Conservation (phyloP, 192 early-diverging fungal genomes). For the Coemansia sp. region DNA sequence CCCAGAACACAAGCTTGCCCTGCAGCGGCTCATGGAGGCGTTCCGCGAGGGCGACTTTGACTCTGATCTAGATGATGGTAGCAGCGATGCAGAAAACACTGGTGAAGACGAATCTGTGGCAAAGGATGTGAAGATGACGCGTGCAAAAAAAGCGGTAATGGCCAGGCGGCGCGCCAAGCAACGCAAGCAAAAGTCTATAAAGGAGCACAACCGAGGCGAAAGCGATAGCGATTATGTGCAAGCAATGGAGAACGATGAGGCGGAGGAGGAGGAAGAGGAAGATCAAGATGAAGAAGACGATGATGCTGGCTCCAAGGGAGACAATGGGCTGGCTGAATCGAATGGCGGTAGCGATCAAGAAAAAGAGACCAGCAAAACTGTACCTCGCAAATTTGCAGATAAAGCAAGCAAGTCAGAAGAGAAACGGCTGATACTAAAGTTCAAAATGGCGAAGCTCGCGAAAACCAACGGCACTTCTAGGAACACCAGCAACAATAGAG, state of each 20-base stretch:
- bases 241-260: slow-evolving; percentile 11
- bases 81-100: neutral
- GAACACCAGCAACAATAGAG: neutral
- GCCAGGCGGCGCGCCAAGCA: neutral
- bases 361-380: neutral
- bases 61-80: slow-evolving; percentile 14
- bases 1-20: slow-evolving; percentile 23
- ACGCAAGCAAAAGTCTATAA: slow-evolving; percentile 5
- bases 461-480: neutral
- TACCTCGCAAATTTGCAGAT: neutral
- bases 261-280: slow-evolving; percentile 8
- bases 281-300: slow-evolving; percentile 10
- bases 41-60: slow-evolving; percentile 38
- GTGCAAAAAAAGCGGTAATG: neutral
- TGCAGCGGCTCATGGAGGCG: slow-evolving; percentile 41
- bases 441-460: slow-evolving; percentile 23
- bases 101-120: neutral
- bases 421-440: slow-evolving; percentile 36
- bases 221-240: slow-evolving; percentile 39
- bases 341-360: neutral
- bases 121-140: neutral
- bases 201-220: neutral
- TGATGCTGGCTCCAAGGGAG: neutral
- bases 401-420: slow-evolving; percentile 11
- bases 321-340: neutral